These are phyloP conservation scores for Chaetothyriales sp. DNA, from an alignment of 2,329 filamentous ascomycete genomes.

Conservation along the genomic window DNA sequence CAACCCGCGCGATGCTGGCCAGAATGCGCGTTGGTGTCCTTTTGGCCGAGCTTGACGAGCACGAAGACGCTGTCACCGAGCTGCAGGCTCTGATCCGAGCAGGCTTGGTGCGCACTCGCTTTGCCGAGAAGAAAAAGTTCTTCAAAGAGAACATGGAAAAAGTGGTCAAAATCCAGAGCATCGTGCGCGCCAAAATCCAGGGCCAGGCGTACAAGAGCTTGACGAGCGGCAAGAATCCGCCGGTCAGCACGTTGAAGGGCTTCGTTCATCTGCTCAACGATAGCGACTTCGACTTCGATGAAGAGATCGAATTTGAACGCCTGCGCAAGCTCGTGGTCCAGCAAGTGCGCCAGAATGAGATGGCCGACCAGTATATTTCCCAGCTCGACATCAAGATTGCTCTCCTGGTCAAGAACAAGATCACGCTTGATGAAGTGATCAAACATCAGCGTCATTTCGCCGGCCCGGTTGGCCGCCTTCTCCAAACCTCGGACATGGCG, in stretches of 20 bases:
- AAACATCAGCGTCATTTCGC: constrained; percentile 95
- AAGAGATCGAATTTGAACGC: constrained; percentile 92
- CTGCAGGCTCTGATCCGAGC: constrained; percentile 64
- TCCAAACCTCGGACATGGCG: constrained; percentile 77
- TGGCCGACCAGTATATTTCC: constrained; percentile 94
- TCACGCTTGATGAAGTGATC: constrained; percentile 93
- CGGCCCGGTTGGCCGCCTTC: constrained; percentile 67
- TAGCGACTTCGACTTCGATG: constrained; percentile 97
- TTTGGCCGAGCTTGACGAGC: constrained; percentile 63
- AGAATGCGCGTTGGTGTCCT: constrained; percentile 60
- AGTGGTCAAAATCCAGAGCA: constrained; percentile 96
- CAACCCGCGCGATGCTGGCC: constrained; percentile 65
- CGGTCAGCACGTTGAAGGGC: constrained; percentile 91
- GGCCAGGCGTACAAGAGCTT: constrained; percentile 96
- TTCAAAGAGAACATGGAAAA: constrained; percentile 98
- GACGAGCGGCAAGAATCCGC: constrained; percentile 90
- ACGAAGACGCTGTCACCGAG: constrained; percentile 63
- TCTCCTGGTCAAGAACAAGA: constrained; percentile 97
- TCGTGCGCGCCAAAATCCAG: constrained; percentile 85
- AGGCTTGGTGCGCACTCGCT: constrained; percentile 58
- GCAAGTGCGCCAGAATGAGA: constrained; percentile 91
- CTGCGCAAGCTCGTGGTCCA: constrained; percentile 92
- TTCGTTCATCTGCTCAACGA: constrained; percentile 97
- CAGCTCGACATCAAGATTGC: constrained; percentile 99
- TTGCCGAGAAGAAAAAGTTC: constrained; percentile 72